Percentiles rank a stretch among this genome's conserved stretches.
Evolutionary conservation across 495 filamentous ascomycete species (phyloP).

Genomic region (Thermothielavioides terrestris): DNA sequence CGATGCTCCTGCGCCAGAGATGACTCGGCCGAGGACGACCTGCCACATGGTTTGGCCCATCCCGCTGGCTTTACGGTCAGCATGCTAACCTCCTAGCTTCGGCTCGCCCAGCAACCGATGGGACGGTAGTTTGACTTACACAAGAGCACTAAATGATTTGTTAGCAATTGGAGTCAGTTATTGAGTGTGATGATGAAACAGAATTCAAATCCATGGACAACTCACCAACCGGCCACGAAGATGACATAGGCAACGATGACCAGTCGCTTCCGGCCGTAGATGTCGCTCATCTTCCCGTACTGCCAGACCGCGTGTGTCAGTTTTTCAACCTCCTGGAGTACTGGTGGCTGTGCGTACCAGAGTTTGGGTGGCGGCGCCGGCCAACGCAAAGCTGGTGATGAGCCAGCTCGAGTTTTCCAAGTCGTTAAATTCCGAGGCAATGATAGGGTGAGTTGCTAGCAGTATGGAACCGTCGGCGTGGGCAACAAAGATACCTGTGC

Average conservation of each 20-base stretch:
- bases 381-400: slow-evolving; percentile 55
- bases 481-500: slow-evolving; percentile 53
- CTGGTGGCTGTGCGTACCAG: slow-evolving; percentile 26
- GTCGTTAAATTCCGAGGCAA: slow-evolving; percentile 59
- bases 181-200: no score
- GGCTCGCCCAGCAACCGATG: no score
- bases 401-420: slow-evolving; percentile 56
- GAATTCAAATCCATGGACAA: not conserved
- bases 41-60: slow-evolving; percentile 42
- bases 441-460: slow-evolving; percentile 51
- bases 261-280: slow-evolving; percentile 40
- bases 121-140: no score
- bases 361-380: slow-evolving; percentile 50
- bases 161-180: no score
- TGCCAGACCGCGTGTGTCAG: slow-evolving; percentile 22
- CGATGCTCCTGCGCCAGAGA: slow-evolving; percentile 52
- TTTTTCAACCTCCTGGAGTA: not conserved
- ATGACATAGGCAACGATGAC: slow-evolving; percentile 34
- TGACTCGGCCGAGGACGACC: slow-evolving; percentile 48
- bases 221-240: slow-evolving; percentile 39
- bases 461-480: slow-evolving; percentile 56
- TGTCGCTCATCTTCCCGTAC: slow-evolving; percentile 43
- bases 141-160: slow-evolving; percentile 32
- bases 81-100: no score
- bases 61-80: slow-evolving; percentile 32